Evolutionary conservation across 345 rosid species (phyloP), one percentile per base, ranked within the genome.

Genomic region (Salix exigua): DNA sequence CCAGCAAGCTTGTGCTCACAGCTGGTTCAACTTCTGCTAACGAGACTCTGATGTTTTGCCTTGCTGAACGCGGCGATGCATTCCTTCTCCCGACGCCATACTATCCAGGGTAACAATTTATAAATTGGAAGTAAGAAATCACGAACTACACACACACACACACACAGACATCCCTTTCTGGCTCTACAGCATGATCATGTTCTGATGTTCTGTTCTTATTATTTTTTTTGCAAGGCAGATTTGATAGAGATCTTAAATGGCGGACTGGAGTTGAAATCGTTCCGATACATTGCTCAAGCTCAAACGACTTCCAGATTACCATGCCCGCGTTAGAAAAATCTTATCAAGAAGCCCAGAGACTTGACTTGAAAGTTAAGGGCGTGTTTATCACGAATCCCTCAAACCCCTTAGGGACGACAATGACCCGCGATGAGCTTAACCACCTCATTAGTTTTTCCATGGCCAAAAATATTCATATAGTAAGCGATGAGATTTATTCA

Each of bases 21-120:
- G 85, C 85, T 10, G 85, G 85, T 71, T 70, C 85, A 71, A 82
- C 85, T 60, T 75, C 85, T 4, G 85, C 85, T 11, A 82, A 82
- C 19, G 85, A 82, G 64, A 74, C 79, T 25, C 77, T 82, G 6
- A 71, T 82, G 75, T 82, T 82, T 61, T 82, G 85, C 66, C 82
- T 82, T 30, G 85, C 82, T n/a, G 71, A 75, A 21, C 78, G 51
- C 1, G 82, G 82, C 13, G 82, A 82, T 25, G 85, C 85, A 14
- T 82, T 82, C 58, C 81, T 82, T 38, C 44, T 82, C 60, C 84
- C 84, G 14, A 77, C 84, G 0, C 84, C 84, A 16, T 82, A 82
- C 70, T 82, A 82, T 23, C 85, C 85, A 2, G 85, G 85, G 85
- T 82, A 82, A 63, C 13, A 11, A 2, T 42, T 42, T n/a, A n/a